Conservation (phyloP, 768 basidiomycete genomes). For the Ephemerocybe angulata region DNA sequence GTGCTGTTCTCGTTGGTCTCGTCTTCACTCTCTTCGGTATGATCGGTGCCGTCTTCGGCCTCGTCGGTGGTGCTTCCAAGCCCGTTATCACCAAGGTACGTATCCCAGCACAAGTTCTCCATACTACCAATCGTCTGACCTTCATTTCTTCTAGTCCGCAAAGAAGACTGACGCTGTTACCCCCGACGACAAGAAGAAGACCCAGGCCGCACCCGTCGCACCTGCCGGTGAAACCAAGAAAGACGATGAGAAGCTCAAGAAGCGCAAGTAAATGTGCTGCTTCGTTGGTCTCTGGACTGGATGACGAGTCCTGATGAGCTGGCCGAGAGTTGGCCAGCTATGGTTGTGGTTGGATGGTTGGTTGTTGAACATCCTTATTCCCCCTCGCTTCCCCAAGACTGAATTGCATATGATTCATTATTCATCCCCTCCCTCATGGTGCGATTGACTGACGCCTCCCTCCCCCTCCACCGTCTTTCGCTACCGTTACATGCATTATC, state of each 20-base stretch:
- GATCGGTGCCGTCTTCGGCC: constrained; percentile 74
- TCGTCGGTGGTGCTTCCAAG: constrained; percentile 71
- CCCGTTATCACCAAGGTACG: constrained; percentile 68
- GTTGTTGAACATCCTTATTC: neutral
- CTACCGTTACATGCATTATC: neutral
- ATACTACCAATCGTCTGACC: constrained; percentile 2
- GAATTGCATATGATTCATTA: neutral
- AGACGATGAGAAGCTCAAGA: constrained; percentile 66
- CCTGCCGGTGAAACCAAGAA: constrained; percentile 73
- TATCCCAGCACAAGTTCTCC: constrained; percentile 7
- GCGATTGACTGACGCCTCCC: neutral
- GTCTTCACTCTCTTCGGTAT: constrained; percentile 81
- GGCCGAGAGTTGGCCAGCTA: neutral
- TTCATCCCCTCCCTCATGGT: too few relatives aligned
- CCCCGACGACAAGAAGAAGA: constrained; percentile 63
- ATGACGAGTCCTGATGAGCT: constrained; percentile 1
- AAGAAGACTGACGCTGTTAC: constrained; percentile 75
- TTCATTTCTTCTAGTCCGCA: constrained; percentile 41
- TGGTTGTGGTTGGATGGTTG: neutral
- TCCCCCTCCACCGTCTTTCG: neutral
- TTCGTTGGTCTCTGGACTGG: too few relatives aligned
- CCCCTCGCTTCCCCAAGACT: neutral
- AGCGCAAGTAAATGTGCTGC: constrained; percentile 44
- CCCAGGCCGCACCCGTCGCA: constrained; percentile 62
- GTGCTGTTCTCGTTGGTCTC: constrained; percentile 68